A percentile compares a stretch with the other conserved stretches of the same genome.
Evolutionary conservation across 768 basidiomycete genomes (phyloP).

Genomic region (Cyclocybe aegerita): DNA sequence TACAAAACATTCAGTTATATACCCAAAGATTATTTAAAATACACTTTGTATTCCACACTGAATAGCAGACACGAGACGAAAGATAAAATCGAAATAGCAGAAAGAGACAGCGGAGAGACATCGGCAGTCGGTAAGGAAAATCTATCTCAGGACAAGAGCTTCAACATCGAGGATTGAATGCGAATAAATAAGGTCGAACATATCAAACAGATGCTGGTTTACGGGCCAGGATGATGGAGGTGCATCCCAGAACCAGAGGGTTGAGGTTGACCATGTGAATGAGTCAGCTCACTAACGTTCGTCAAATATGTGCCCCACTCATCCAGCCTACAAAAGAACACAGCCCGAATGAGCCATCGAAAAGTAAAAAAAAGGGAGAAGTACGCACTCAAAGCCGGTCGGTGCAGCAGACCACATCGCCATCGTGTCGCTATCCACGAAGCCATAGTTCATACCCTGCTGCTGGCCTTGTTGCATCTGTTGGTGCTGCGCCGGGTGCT

Average conservation of each 20-base stretch:
- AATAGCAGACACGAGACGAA: neutral
- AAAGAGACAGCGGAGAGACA: neutral
- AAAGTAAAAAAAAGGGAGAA: neutral
- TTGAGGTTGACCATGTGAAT: slow-evolving; percentile 8
- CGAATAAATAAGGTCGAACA: no score
- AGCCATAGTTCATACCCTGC: slow-evolving; percentile 11
- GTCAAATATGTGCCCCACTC: slow-evolving; percentile 46
- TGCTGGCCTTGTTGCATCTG: slow-evolving; percentile 5
- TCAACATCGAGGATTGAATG: no score
- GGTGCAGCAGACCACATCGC: slow-evolving; percentile 75
- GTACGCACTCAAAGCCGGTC: slow-evolving; percentile 60
- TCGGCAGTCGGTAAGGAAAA: neutral
- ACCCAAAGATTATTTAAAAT: no score
- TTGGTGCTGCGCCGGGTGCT: neutral
- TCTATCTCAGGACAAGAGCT: neutral
- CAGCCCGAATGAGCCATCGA: neutral
- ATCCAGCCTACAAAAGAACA: slow-evolving; percentile 32
- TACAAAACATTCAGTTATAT: no score
- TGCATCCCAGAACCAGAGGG: slow-evolving; percentile 2
- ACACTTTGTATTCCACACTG: no score
- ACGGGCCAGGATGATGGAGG: neutral
- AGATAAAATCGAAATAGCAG: neutral
- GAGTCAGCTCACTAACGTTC: slow-evolving; percentile 38
- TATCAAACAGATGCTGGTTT: neutral
- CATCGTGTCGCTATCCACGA: slow-evolving; percentile 50